These are phyloP conservation scores for Avena atlantica DNA, from an alignment of 176 grass and related monocot genomes.

Conservation along the genomic window DNA sequence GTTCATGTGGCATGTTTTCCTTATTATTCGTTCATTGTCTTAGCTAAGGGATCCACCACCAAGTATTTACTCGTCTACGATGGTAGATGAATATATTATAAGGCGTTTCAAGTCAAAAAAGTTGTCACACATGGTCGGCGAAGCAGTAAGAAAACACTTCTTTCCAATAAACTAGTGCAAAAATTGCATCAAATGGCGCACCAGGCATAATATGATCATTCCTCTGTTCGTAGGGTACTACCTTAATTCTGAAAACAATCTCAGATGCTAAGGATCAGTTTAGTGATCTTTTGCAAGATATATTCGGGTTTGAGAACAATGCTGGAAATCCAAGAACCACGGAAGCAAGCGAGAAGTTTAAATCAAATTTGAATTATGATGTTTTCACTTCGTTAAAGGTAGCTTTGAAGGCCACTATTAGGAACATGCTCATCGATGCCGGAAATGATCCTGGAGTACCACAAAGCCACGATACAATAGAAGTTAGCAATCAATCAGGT, in stretches of 20 bases:
- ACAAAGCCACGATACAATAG: too few relatives aligned
- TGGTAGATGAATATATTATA: not conserved
- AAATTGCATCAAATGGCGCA: not conserved
- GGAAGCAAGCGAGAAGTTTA: not conserved
- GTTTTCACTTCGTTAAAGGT: not conserved
- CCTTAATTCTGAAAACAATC: not conserved
- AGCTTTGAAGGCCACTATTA: not conserved
- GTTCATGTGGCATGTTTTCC: too few relatives aligned
- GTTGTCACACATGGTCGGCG: not conserved
- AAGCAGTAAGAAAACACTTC: not conserved
- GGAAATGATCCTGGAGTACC: too few relatives aligned
- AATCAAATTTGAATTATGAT: not conserved
- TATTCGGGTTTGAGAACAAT: not conserved
- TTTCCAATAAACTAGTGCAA: too few relatives aligned
- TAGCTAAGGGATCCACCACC: too few relatives aligned
- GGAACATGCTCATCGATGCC: not conserved
- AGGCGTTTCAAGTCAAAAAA: not conserved
- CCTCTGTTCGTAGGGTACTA: not conserved
- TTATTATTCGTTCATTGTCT: too few relatives aligned
- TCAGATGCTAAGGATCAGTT: not conserved
- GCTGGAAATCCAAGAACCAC: not conserved
- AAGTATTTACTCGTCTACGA: too few relatives aligned
- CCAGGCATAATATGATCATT: not conserved
- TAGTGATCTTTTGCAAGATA: not conserved
- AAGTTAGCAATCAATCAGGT: too few relatives aligned